A percentile compares a stretch with the other conserved stretches of the same genome.
phyloP scores from a whole-genome alignment of 2,329 filamentous ascomycete species.

The Thelonectria discophora region DNA sequence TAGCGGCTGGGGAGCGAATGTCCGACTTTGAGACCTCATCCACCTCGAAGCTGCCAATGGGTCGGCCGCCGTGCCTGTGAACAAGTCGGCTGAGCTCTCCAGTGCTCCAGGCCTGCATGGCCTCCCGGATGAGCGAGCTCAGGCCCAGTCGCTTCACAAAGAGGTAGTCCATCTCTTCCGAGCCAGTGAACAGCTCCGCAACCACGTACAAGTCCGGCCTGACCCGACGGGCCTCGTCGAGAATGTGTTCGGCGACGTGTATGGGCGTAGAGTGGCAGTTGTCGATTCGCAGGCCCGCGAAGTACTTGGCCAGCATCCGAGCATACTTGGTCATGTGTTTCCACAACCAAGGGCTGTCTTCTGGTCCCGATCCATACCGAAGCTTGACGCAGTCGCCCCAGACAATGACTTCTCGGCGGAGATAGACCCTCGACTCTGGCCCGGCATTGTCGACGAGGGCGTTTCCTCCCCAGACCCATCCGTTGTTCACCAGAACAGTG shows the following conservation, averaged over 20 bases:
- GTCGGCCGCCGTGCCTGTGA: conserved; percentile 90
- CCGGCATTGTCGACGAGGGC: conserved; percentile 94
- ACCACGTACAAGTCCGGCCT: conserved; percentile 90
- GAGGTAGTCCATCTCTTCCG: conserved; percentile 93
- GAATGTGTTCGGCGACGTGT: conserved; percentile 91
- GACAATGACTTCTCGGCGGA: conserved; percentile 94
- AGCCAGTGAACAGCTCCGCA: conserved; percentile 94
- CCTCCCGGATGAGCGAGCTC: conserved; percentile 91
- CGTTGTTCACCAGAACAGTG: conserved; percentile 90
- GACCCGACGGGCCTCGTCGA: conserved; percentile 90
- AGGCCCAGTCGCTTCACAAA: conserved; percentile 94
- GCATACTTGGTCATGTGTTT: conserved; percentile 96
- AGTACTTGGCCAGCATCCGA: conserved; percentile 90
- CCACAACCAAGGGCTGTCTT: conserved; percentile 95
- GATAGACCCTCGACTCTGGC: conserved; percentile 86
- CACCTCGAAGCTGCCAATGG: conserved; percentile 97
- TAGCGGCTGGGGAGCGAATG: conserved; percentile 44
- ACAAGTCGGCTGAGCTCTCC: conserved; percentile 91
- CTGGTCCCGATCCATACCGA: conserved; percentile 80
- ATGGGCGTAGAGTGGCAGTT: conserved; percentile 98
- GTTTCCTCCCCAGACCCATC: conserved; percentile 98
- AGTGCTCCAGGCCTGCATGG: conserved; percentile 98
- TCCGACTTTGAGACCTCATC: conserved; percentile 79
- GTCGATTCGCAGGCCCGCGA: conserved; percentile 94
- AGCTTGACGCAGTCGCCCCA: conserved; percentile 99